phyloP scores from a whole-genome alignment of 495 filamentous ascomycete species.

The Trichoderma parareesei region DNA sequence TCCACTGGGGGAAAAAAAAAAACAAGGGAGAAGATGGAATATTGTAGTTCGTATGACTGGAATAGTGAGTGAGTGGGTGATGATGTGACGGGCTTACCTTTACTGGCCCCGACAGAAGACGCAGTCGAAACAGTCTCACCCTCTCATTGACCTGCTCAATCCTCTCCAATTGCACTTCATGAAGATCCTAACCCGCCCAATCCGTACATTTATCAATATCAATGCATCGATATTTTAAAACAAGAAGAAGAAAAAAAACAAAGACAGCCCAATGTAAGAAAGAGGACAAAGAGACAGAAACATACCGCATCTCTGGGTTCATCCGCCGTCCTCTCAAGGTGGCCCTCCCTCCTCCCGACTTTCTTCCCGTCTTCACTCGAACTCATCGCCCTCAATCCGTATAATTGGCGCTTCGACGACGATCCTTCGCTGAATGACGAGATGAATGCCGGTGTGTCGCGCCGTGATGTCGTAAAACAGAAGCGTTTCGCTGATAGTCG shows the following conservation, averaged over 20 bases:
- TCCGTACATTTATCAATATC: background rate
- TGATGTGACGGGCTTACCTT: slow-evolving; percentile 8
- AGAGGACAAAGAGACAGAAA: background rate
- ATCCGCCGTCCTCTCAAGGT: slow-evolving; percentile 59
- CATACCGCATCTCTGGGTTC: slow-evolving; percentile 56
- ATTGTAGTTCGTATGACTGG: background rate
- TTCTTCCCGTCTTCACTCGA: background rate
- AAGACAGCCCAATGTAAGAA: background rate
- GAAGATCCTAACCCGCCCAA: slow-evolving; percentile 30
- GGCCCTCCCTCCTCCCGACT: slow-evolving; percentile 22
- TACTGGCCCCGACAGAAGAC: slow-evolving; percentile 20
- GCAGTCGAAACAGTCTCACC: slow-evolving; percentile 43
- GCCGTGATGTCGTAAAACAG: background rate
- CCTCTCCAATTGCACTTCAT: slow-evolving; percentile 39
- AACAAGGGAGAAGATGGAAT: background rate
- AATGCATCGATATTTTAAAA: background rate
- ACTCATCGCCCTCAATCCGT: background rate
- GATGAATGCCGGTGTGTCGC: background rate
- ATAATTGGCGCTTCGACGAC: background rate
- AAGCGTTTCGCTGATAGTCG: background rate
- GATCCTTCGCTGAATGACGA: background rate
- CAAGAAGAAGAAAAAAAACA: background rate
- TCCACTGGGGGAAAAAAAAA: background rate
- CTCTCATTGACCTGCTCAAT: slow-evolving; percentile 40
- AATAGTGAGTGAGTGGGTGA: background rate